Conservation (phyloP, 2,329 filamentous ascomycete genomes). For the Botrytis fragariae region DNA sequence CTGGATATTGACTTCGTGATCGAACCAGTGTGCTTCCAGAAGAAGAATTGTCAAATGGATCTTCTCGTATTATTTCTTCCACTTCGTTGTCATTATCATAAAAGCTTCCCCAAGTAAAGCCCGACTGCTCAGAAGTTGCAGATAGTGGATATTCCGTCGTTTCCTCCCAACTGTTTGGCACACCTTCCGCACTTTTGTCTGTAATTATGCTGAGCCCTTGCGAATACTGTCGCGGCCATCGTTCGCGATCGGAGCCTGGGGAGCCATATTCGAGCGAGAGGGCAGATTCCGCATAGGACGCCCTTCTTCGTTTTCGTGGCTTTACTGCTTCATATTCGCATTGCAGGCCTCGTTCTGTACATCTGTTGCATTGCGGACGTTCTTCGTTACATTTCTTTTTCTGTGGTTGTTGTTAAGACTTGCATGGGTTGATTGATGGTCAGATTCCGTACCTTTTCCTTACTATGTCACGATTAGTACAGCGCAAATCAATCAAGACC, state of each 20-base stretch:
- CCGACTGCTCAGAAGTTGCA: slow-evolving; percentile 27
- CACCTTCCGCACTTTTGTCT: slow-evolving; percentile 16
- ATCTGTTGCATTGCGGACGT: slow-evolving; percentile 37
- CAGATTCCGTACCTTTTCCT: slow-evolving; percentile 36
- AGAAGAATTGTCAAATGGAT: slow-evolving; percentile 15
- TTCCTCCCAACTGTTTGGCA: slow-evolving; percentile 29
- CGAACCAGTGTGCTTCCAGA: slow-evolving; percentile 25
- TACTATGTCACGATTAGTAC: slow-evolving; percentile 33
- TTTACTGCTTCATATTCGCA: slow-evolving; percentile 39
- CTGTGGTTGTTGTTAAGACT: slow-evolving; percentile 27
- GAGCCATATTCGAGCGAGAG: slow-evolving; percentile 28
- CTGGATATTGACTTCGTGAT: slow-evolving; percentile 35
- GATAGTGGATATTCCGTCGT: slow-evolving; percentile 28
- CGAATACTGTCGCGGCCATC: slow-evolving; percentile 31
- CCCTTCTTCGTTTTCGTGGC: slow-evolving; percentile 31
- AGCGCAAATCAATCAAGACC: background rate
- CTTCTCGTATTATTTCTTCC: slow-evolving; percentile 31
- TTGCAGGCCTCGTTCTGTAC: slow-evolving; percentile 31
- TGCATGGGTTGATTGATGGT: background rate
- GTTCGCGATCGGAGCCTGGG: slow-evolving; percentile 25
- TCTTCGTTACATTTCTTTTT: slow-evolving; percentile 40
- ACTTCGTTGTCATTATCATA: slow-evolving; percentile 27
- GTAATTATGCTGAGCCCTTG: slow-evolving; percentile 24
- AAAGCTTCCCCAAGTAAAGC: slow-evolving; percentile 28
- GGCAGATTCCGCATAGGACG: slow-evolving; percentile 25